Base-by-base conservation (phyloP, 805 yeast species). In the Saturnispora halmiae region DNA sequence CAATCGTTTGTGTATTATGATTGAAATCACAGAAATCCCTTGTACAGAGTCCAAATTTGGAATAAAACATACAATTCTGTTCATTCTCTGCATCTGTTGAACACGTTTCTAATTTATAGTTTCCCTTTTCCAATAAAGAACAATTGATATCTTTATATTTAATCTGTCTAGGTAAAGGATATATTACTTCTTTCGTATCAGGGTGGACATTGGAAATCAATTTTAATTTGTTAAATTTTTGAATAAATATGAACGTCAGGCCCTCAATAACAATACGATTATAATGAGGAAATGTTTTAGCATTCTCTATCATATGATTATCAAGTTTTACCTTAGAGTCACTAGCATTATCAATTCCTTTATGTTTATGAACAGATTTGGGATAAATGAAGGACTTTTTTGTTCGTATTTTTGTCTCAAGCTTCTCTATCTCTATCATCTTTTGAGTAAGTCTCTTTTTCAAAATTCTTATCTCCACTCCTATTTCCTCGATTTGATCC, bases 21-120 rank as follows among this genome's bases (percentile, higher is more conserved):
- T 54, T 52, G 50, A 68, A 79, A 19, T 61, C 63, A 54, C 92
- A 83, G 16, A 61, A 52, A 15, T 74, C 75, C 46, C 72, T 70
- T 36, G 61, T 60, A 53, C 92, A 67, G 56, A 43, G 46, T 51
- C 73, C 73, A 33, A 63, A 54, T 46, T 67, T 55, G 11, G 64
- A 52, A 50, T 56, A 67, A 31, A 47, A 57, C 4, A 58, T 58
- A 31, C 46, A 44, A 6, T 11, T 11, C 16, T 13, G 13, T 13
- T n/a, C n/a, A n/a, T n/a, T n/a, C n/a, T n/a, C n/a, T n/a, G n/a
- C n/a, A n/a, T n/a, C n/a, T n/a, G n/a, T n/a, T n/a, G n/a, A n/a
- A n/a, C n/a, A n/a, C n/a, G n/a, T n/a, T n/a, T n/a, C n/a, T n/a
- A n/a, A n/a, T n/a, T n/a, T n/a, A n/a, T n/a, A n/a, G n/a, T n/a